These are phyloP conservation scores for Galerina sulciceps DNA, from an alignment of 768 basidiomycete genomes.

Conservation along the genomic window DNA sequence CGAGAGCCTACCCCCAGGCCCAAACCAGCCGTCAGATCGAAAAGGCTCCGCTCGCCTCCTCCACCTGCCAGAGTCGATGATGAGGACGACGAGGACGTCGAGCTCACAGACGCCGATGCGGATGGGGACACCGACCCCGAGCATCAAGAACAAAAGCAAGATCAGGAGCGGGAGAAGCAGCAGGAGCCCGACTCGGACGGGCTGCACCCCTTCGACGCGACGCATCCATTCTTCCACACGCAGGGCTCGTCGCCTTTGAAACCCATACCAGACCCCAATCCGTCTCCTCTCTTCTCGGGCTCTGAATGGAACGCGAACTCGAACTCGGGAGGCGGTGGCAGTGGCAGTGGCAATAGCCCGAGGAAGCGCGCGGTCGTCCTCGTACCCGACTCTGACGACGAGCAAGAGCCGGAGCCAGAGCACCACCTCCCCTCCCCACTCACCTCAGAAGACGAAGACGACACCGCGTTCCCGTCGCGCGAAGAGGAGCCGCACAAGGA, in stretches of 20 bases:
- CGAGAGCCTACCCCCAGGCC: not conserved
- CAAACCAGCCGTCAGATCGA: not conserved
- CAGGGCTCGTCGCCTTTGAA: constrained; percentile 12
- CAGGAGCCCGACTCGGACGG: constrained; percentile 26
- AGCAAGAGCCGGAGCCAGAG: constrained; percentile 15
- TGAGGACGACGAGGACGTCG: not conserved
- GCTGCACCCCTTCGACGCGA: constrained; percentile 22
- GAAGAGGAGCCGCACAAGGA: constrained; percentile 12
- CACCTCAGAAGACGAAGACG: not conserved
- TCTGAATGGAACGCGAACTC: not conserved
- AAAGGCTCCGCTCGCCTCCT: not conserved
- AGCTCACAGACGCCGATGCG: constrained; percentile 1
- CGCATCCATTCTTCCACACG: constrained; percentile 24
- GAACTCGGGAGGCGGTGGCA: too few species aligned
- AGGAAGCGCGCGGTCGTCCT: not conserved
- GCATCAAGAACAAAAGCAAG: too few species aligned
- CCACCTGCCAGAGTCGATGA: not conserved
- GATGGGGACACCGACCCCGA: constrained; percentile 27
- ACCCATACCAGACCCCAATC: not conserved
- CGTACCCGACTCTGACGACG: not conserved
- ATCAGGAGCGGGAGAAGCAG: constrained; percentile 27
- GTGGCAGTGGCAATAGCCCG: not conserved
- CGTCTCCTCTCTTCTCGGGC: too few species aligned
- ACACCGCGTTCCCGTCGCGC: not conserved
- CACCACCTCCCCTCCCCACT: constrained; percentile 7